Conservation (phyloP, 1,139 yeast species). For the Diutina mesorugosa region DNA sequence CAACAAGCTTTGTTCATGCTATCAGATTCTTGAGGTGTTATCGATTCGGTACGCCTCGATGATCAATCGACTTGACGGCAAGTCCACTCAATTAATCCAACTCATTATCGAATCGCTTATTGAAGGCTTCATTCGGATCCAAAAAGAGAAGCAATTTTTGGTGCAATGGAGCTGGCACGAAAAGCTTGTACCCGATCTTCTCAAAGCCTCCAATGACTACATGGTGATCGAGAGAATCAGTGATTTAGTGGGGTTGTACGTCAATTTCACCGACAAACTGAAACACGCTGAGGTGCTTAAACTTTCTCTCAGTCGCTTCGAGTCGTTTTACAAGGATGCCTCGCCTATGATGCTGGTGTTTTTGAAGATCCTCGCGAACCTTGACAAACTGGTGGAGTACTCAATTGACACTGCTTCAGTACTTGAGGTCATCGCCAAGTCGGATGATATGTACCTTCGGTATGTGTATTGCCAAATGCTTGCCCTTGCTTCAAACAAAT, state of each 20-base stretch:
- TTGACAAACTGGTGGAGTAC: not conserved
- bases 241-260: constrained; percentile 22
- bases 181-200: constrained; percentile 21
- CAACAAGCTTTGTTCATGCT: constrained; percentile 29
- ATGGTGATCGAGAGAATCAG: constrained; percentile 19
- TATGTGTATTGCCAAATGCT: constrained; percentile 36
- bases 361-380: not conserved
- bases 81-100: not conserved
- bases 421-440: not conserved
- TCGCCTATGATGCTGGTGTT: not conserved
- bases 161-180: constrained; percentile 30
- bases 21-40: constrained; percentile 35
- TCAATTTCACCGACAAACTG: constrained; percentile 21
- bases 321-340: not conserved
- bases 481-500: constrained; percentile 45
- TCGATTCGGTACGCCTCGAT: constrained; percentile 24
- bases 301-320: not conserved
- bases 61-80: not conserved
- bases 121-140: constrained; percentile 13
- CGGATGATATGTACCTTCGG: not conserved
- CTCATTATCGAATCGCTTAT: constrained; percentile 14
- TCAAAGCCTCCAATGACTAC: constrained; percentile 9
- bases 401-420: not conserved
- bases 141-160: constrained; percentile 15
- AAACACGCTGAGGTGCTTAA: constrained; percentile 27